A percentile compares a stretch with the other conserved stretches of the same genome.
These are phyloP conservation scores for Xylaria intraflava DNA, from an alignment of 495 filamentous ascomycete genomes.

Conservation along the genomic window DNA sequence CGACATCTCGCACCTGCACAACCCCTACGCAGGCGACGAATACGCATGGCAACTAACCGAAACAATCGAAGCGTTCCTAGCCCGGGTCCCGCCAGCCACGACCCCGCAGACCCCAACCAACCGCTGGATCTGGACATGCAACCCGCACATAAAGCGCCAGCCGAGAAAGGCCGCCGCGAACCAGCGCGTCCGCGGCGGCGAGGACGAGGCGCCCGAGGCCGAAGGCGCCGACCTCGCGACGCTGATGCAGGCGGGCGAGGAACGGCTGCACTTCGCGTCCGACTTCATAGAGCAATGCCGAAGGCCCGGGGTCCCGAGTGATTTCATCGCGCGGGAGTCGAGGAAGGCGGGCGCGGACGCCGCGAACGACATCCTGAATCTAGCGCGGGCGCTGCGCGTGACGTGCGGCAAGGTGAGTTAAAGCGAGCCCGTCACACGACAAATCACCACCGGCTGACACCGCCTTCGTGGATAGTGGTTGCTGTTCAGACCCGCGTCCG, in stretches of 20 bases:
- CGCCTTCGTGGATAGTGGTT: slow-evolving; percentile 59
- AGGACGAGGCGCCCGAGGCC: slow-evolving; percentile 31
- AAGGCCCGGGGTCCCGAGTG: slow-evolving; percentile 23
- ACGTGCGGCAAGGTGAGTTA: slow-evolving; percentile 54
- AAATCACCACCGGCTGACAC: not conserved
- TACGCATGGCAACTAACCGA: slow-evolving; percentile 52
- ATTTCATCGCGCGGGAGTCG: slow-evolving; percentile 42
- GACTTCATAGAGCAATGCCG: slow-evolving; percentile 25
- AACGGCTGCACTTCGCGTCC: slow-evolving; percentile 29
- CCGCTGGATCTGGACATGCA: slow-evolving; percentile 63
- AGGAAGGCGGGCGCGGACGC: slow-evolving; percentile 44
- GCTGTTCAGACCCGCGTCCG: slow-evolving; percentile 54
- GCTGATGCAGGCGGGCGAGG: slow-evolving; percentile 29
- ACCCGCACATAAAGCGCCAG: slow-evolving; percentile 39
- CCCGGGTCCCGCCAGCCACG: slow-evolving; percentile 58
- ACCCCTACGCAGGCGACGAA: slow-evolving; percentile 36
- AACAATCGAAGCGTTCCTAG: slow-evolving; percentile 53
- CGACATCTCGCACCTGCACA: slow-evolving; percentile 26
- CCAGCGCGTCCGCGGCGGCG: slow-evolving; percentile 37
- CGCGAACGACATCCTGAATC: slow-evolving; percentile 46
- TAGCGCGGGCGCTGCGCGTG: slow-evolving; percentile 50
- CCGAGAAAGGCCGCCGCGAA: slow-evolving; percentile 15
- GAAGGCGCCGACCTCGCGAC: slow-evolving; percentile 17
- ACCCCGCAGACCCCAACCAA: slow-evolving; percentile 34
- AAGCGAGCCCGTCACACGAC: not conserved